These are phyloP conservation scores for Vanilla planifolia DNA, from an alignment of 106 monocot genomes.

Conservation along the genomic window DNA sequence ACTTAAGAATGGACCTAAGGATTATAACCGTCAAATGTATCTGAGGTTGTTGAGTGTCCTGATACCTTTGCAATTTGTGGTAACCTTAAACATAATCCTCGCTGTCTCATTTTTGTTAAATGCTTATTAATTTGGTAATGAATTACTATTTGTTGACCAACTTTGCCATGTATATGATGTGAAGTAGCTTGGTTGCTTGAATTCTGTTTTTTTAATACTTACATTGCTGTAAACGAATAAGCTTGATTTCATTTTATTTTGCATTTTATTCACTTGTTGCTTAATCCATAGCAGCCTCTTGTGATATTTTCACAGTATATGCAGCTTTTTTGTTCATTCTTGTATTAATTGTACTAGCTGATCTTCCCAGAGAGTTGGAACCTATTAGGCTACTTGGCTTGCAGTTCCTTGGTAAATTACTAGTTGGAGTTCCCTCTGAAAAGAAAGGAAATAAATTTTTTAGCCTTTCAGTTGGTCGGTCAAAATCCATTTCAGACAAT, in stretches of 20 bases:
- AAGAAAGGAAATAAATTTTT: conserved; percentile 77
- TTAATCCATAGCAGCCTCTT: neutral
- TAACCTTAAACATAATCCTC: no score
- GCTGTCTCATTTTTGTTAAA: no score
- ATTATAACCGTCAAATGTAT: no score
- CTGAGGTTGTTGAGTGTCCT: no score
- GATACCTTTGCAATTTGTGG: no score
- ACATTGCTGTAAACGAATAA: neutral
- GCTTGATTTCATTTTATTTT: neutral
- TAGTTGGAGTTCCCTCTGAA: conserved; percentile 66
- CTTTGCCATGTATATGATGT: no score
- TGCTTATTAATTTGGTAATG: no score
- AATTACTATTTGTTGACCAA: no score
- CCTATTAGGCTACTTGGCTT: conserved; percentile 92
- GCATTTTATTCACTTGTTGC: neutral
- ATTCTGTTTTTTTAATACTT: no score
- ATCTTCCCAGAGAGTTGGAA: conserved; percentile 66
- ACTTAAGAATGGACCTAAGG: no score
- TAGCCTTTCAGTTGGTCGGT: conserved; percentile 61
- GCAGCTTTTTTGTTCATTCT: neutral
- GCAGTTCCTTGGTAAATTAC: conserved; percentile 79
- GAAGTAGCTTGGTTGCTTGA: no score
- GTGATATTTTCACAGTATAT: neutral
- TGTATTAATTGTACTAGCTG: neutral
- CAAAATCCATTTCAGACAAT: conserved; percentile 63